Evolutionary conservation across 805 yeast genomes (phyloP), one percentile per base, ranked within the genome.

Genomic region (Yarrowia sp.): DNA sequence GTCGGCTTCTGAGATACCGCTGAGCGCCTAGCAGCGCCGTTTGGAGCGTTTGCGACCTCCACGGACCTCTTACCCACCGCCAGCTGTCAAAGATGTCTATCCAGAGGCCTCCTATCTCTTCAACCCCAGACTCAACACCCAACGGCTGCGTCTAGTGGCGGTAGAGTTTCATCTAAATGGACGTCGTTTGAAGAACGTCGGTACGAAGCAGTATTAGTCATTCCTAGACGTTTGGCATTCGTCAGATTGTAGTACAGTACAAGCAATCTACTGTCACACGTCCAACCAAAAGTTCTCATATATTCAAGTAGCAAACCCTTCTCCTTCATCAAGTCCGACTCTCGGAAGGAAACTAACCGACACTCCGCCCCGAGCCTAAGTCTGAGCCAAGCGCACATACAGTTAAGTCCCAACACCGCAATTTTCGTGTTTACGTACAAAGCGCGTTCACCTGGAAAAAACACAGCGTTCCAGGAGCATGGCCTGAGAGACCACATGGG

Each of bases 311-410:
- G n/a, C n/a, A n/a, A n/a, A n/a, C n/a, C n/a, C n/a, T n/a, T n/a
- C n/a, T n/a, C n/a, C n/a, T n/a, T n/a, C n/a, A n/a, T n/a, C n/a
- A n/a, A n/a, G n/a, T n/a, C n/a, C n/a, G n/a, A n/a, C n/a, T n/a
- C n/a, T n/a, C n/a, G n/a, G n/a, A n/a, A n/a, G n/a, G n/a, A n/a
- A n/a, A n/a, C n/a, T n/a, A n/a, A n/a, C 55, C 55, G 38, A 32
- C 38, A 47, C 55, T 47, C 55, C 55, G 55, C 55, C 55, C 55
- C 55, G 55, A 47, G 29, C 55, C 51, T 27, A 29, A 44, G 51
- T 44, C 51, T 31, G 32, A 47, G 55, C 18, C 27, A n/a, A n/a
- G n/a, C n/a, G n/a, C 10, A 31, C 36, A 21, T 47, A 47, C 27
- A 47, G 38, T 47, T 47, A 31, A 25, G 38, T 47, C 55, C 55